These are phyloP conservation scores for Cymbopogon citratus DNA, from an alignment of 176 grass and related monocot genomes.

Conservation along the genomic window DNA sequence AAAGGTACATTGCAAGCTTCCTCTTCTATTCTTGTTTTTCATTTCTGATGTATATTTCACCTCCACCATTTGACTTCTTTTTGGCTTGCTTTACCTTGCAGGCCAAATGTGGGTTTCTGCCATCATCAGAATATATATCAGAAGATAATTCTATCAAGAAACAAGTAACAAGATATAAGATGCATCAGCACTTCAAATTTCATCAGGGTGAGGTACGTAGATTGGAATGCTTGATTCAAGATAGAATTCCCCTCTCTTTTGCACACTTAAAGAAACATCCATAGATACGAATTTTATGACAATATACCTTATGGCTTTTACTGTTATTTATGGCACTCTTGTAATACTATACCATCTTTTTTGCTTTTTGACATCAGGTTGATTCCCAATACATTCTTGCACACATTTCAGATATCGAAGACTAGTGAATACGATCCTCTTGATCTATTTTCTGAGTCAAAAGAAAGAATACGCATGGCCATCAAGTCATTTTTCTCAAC, in stretches of 20 bases:
- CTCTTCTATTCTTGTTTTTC: conserved; percentile 15
- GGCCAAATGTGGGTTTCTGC: conserved; percentile 92
- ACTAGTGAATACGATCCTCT: conserved; percentile 73
- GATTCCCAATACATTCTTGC: conserved; percentile 18
- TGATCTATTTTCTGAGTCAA: conserved; percentile 86
- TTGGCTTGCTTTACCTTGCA: conserved; percentile 18
- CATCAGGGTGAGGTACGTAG: conserved; percentile 58
- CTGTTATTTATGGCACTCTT: conserved; percentile 23
- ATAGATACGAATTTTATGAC: not conserved
- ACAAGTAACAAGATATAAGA: conserved; percentile 74
- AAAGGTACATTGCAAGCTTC: conserved; percentile 60
- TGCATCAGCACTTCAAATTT: conserved; percentile 90
- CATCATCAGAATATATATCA: conserved; percentile 85
- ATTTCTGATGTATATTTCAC: conserved; percentile 5
- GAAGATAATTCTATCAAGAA: conserved; percentile 74
- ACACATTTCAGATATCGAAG: conserved; percentile 62
- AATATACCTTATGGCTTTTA: not conserved
- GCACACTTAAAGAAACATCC: not conserved
- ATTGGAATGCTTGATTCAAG: conserved; percentile 1
- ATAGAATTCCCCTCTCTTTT: not conserved
- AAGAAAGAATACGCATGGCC: conserved; percentile 65
- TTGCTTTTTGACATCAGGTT: conserved; percentile 19
- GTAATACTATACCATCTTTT: not conserved
- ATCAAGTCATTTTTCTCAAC: conserved; percentile 69
- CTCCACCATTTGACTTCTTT: not conserved